A percentile compares a stretch with the other conserved stretches of the same genome.
Conservation (phyloP, 768 basidiomycete genomes). For the Suillus bovinus region DNA sequence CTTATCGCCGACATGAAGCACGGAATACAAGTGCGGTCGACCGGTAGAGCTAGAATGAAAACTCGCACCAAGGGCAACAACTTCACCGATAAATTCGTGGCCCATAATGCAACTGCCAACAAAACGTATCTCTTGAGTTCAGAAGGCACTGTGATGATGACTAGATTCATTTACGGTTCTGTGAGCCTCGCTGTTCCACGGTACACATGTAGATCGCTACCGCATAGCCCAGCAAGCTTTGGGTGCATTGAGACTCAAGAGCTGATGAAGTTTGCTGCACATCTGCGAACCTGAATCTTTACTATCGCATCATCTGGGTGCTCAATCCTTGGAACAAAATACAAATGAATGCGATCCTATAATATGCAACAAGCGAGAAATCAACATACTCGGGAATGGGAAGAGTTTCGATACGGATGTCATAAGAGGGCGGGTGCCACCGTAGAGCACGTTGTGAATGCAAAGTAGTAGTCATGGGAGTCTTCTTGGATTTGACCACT, state of each 20-base stretch:
- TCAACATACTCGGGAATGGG: slow-evolving; percentile 53
- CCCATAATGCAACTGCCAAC: slow-evolving; percentile 59
- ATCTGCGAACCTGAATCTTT: slow-evolving; percentile 57
- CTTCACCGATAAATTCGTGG: slow-evolving; percentile 78
- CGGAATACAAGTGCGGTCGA: slow-evolving; percentile 63
- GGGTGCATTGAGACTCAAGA: slow-evolving; percentile 2
- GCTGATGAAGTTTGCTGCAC: neutral
- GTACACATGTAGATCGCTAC: slow-evolving; percentile 77
- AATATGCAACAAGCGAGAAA: neutral
- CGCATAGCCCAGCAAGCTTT: slow-evolving; percentile 68
- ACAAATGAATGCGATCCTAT: neutral
- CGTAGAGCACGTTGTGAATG: slow-evolving; percentile 45
- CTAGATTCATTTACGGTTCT: slow-evolving; percentile 46
- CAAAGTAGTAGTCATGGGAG: neutral
- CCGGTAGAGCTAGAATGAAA: slow-evolving; percentile 46
- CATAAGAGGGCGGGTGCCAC: slow-evolving; percentile 67
- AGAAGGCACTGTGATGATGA: neutral
- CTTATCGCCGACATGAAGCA: slow-evolving; percentile 68
- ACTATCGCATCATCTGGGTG: slow-evolving; percentile 79
- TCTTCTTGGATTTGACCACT: too few relatives aligned
- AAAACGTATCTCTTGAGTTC: slow-evolving; percentile 1
- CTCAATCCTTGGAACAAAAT: slow-evolving; percentile 47
- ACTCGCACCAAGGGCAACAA: slow-evolving; percentile 63
- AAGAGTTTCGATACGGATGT: slow-evolving; percentile 67
- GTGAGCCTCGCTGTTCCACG: slow-evolving; percentile 58